Evolutionary conservation across 2,329 filamentous ascomycete species (phyloP).

Genomic region (Taxawa tesnikishii): DNA sequence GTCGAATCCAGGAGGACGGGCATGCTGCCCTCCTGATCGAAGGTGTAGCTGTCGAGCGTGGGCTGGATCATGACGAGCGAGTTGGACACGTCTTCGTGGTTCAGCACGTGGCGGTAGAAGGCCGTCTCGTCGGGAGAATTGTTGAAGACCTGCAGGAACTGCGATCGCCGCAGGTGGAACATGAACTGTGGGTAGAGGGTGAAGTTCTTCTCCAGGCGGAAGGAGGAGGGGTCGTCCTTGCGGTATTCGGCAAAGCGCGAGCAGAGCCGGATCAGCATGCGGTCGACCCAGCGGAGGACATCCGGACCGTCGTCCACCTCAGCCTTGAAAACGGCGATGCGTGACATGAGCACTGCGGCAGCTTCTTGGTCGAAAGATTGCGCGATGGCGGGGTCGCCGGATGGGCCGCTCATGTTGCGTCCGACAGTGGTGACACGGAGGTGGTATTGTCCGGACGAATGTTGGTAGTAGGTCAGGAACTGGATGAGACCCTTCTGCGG

Average conservation of each 20-base stretch:
- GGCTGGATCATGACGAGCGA: conserved; percentile 98
- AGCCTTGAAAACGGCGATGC: conserved; percentile 97
- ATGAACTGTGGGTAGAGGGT: conserved; percentile 98
- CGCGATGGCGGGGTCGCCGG: conserved; percentile 86
- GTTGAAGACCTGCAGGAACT: conserved; percentile 98
- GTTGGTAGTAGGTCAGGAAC: conserved; percentile 97
- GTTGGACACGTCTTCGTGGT: conserved; percentile 94
- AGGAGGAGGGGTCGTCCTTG: conserved; percentile 95
- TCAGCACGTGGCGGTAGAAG: conserved; percentile 95
- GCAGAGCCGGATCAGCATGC: conserved; percentile 95
- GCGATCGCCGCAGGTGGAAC: conserved; percentile 94
- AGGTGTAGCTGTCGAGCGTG: conserved; percentile 91
- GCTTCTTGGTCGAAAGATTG: conserved; percentile 98
- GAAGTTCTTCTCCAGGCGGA: conserved; percentile 96
- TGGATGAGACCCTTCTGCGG: conserved; percentile 94
- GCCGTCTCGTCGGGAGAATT: conserved; percentile 98
- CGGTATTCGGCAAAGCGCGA: conserved; percentile 95
- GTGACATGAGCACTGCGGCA: conserved; percentile 94
- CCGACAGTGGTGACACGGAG: conserved; percentile 90
- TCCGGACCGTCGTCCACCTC: conserved; percentile 98
- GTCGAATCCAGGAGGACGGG: conserved; percentile 94
- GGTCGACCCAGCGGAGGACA: conserved; percentile 92
- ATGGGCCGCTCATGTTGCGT: conserved; percentile 80
- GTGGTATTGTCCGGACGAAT: conserved; percentile 92
- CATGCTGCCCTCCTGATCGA: conserved; percentile 84